Evolutionary conservation across 108 stramenopile genomes (phyloP), one percentile per base, ranked within the genome.

Genomic region (Nitzschia putrida): DNA sequence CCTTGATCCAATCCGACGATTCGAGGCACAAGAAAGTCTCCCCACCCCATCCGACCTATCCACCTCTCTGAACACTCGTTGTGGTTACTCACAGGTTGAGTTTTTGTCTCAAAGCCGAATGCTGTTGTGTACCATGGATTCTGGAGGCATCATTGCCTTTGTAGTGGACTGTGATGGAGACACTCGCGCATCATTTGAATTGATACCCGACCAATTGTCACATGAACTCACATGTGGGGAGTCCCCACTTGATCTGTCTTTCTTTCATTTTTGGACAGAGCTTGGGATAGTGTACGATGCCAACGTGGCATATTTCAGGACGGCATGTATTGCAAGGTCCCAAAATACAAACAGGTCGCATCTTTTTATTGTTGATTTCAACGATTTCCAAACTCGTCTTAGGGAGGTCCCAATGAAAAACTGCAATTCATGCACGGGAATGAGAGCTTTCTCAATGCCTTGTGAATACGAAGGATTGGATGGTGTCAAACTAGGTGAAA

Each of bases 191-290:
- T 82, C 63, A 22, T 92, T 92, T 61, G 90, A 92, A 55, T 76
- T 92, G 13, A 43, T 89, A 23, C 90, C 90, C 16, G 68, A 83
- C 55, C 56, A 61, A 20, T 70, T 92, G 52, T 68, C 77, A 6
- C 47, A 80, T 29, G 69, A 76, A 34, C 53, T 80, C 37, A 61
- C 82, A 39, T 71, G 72, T 16, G 39, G 50, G 18, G 76, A 83
- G 25, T 71, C 60, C 37, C 50, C 71, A 55, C 64, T 52, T 10
- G 76, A 90, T 42, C 49, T 58, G 6, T 87, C 87, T 6, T 89
- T 89, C 10, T 93, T 79, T 69, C 59, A 78, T 11, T 75, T 86
- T 58, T 93, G 85, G 78, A 85, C 78, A 52, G 83, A 87, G 43
- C 76, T 87, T 18, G 87, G 88, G 18, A 63, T 78, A 26, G 71